Percentiles rank a stretch among this genome's conserved stretches.
Conservation (phyloP, 345 rosid species). For the Corchorus olitorius region DNA sequence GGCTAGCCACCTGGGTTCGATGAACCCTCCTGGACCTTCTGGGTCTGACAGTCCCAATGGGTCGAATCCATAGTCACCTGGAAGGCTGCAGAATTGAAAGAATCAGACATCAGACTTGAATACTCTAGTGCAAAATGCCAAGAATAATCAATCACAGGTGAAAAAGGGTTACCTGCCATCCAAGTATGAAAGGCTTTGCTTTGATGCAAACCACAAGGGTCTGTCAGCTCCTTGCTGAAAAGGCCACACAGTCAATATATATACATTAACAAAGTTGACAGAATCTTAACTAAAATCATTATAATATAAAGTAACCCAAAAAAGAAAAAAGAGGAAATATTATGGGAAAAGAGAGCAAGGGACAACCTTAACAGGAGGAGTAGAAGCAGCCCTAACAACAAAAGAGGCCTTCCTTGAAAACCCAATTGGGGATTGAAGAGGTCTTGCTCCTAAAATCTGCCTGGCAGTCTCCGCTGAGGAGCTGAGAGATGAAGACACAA, state of each 20-base stretch:
- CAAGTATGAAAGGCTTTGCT: conserved; percentile 87
- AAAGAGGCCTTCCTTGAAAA: conserved; percentile 63
- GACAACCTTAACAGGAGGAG: conserved; percentile 91
- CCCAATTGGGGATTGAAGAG: conserved; percentile 33
- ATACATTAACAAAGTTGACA: background rate
- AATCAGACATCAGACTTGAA: too few relatives aligned
- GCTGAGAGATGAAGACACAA: conserved; percentile 80
- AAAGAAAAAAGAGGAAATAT: background rate
- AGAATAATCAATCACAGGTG: background rate
- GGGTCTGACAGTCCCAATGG: conserved; percentile 98
- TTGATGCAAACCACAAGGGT: conserved; percentile 91
- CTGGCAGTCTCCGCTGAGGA: conserved; percentile 81
- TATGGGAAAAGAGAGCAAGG: background rate
- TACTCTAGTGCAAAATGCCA: background rate
- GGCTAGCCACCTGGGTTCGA: conserved; percentile 95
- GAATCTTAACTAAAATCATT: background rate
- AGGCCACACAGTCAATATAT: background rate
- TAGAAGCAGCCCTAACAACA: conserved; percentile 74
- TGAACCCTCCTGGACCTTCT: conserved; percentile 94
- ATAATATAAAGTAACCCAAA: background rate
- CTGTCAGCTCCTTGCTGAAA: conserved; percentile 88
- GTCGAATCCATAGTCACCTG: conserved; percentile 94
- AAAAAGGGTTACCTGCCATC: conserved; percentile 76
- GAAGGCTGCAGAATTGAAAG: conserved; percentile 50
- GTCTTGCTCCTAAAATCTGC: conserved; percentile 60